Evolutionary conservation across 164 flowering plant genomes (phyloP).

Genomic region (Magnolia officinalis): DNA sequence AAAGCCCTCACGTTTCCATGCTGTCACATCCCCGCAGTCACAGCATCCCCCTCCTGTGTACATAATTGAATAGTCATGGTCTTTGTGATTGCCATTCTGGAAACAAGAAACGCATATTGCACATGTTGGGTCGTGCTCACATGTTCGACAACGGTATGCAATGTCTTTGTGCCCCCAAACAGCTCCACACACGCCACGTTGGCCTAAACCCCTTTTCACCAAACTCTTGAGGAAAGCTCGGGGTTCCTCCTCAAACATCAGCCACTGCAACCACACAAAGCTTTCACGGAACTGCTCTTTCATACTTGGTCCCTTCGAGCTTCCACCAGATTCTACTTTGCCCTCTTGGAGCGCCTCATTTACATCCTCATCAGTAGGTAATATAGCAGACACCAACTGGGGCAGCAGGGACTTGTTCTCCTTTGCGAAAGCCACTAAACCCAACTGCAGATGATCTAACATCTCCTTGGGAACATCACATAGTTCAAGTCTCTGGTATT

Average conservation of each 20-base stretch:
- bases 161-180: slow-evolving; percentile 88
- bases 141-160: slow-evolving; percentile 83
- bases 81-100: slow-evolving; percentile 86
- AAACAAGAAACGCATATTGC: slow-evolving; percentile 98
- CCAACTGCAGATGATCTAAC: slow-evolving; percentile 30
- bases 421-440: slow-evolving; percentile 53
- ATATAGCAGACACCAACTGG: slow-evolving; percentile 55
- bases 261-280: slow-evolving; percentile 82
- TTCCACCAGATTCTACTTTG: slow-evolving; percentile 16
- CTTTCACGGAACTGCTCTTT: slow-evolving; percentile 48
- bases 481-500: slow-evolving; percentile 66
- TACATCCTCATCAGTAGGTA: slow-evolving; percentile 58
- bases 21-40: slow-evolving; percentile 97
- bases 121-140: slow-evolving; percentile 95
- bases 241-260: slow-evolving; percentile 88
- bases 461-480: slow-evolving; percentile 38
- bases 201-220: slow-evolving; percentile 44
- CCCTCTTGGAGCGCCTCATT: slow-evolving; percentile 17
- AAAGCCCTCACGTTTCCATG: slow-evolving; percentile 98
- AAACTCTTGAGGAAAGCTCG: slow-evolving; percentile 33
- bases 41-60: slow-evolving; percentile 96
- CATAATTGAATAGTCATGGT: slow-evolving; percentile 82
- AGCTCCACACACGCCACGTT: slow-evolving; percentile 94
- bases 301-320: slow-evolving; percentile 18
- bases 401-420: slow-evolving; percentile 29